phyloP scores from a whole-genome alignment of 176 grass and related monocot genomes.

The Stipa capillata region DNA sequence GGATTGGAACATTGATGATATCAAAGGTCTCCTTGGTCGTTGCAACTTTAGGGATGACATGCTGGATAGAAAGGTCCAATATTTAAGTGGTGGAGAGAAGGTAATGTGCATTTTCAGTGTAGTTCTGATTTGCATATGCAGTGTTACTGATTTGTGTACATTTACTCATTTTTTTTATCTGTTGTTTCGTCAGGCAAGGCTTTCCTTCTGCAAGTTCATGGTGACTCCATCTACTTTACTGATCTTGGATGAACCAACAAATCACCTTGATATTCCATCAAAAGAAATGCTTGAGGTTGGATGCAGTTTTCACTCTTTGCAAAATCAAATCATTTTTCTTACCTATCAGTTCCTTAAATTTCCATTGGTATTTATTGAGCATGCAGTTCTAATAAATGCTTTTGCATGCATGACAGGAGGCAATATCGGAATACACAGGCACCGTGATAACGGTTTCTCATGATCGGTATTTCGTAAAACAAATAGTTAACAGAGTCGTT shows the following conservation, averaged over 20 bases:
- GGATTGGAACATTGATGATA: conserved; percentile 86
- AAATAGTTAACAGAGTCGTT: conserved; percentile 94
- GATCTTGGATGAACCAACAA: conserved; percentile 97
- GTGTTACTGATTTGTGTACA: background rate
- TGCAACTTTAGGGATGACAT: conserved; percentile 96
- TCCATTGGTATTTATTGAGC: conserved; percentile 3
- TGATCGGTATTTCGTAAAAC: conserved; percentile 90
- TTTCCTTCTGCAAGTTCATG: conserved; percentile 99
- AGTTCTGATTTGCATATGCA: background rate
- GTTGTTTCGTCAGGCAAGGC: conserved; percentile 54
- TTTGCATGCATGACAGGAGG: conserved; percentile 57
- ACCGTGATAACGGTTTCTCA: conserved; percentile 96
- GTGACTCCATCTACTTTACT: conserved; percentile 96
- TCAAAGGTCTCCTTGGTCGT: conserved; percentile 97
- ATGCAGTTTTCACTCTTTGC: background rate
- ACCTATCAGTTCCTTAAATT: background rate
- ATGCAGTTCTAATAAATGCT: conserved; percentile 12
- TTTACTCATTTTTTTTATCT: conserved; percentile 9
- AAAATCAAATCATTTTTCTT: conserved; percentile 4
- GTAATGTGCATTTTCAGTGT: conserved; percentile 18
- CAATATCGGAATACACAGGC: conserved; percentile 87
- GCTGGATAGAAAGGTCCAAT: conserved; percentile 82
- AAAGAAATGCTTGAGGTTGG: conserved; percentile 99
- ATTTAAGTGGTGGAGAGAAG: conserved; percentile 99
- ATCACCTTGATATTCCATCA: conserved; percentile 97